A percentile compares a stretch with the other conserved stretches of the same genome.
Conservation (phyloP, 768 basidiomycete genomes). For the Phanerodontia chrysosporium region DNA sequence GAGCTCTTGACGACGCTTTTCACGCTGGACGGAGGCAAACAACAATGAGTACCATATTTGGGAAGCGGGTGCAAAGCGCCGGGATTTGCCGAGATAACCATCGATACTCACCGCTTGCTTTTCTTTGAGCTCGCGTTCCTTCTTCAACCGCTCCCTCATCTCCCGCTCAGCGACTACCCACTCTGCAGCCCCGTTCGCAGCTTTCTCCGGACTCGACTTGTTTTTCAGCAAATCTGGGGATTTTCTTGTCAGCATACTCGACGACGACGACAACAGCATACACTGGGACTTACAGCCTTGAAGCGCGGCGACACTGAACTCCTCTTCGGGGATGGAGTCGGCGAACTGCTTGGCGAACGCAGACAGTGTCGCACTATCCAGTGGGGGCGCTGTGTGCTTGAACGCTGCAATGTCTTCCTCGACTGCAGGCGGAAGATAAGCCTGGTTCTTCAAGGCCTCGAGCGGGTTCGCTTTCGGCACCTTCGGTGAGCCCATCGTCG, state of each 20-base stretch:
- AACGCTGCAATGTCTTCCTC: conserved; percentile 54
- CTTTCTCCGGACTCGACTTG: conserved; percentile 77
- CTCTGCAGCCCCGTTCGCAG: conserved; percentile 56
- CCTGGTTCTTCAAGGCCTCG: conserved; percentile 27
- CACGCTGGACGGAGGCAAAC: conserved; percentile 15
- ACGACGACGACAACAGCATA: conserved; percentile 35
- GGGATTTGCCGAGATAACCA: conserved; percentile 10
- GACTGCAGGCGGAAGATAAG: conserved; percentile 58
- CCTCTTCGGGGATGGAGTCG: conserved; percentile 76
- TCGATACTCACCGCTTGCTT: conserved; percentile 54
- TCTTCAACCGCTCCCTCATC: conserved; percentile 67
- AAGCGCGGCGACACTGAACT: conserved; percentile 85
- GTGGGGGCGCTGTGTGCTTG: conserved; percentile 60
- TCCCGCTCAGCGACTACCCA: conserved; percentile 79
- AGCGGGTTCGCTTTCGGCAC: conserved; percentile 16
- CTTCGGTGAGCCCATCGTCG: conserved; percentile 9
- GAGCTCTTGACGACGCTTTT: conserved; percentile 15
- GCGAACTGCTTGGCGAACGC: conserved; percentile 76
- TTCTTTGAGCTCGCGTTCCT: conserved; percentile 66
- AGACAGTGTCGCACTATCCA: conserved; percentile 61
- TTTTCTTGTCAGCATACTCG: conserved; percentile 13
- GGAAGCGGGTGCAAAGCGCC: background rate
- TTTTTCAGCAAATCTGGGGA: conserved; percentile 70
- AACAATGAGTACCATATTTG: conserved; percentile 2
- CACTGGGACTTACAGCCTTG: conserved; percentile 81